Base-by-base conservation (phyloP, 768 basidiomycete species). In the Pulveroboletus sp. region DNA sequence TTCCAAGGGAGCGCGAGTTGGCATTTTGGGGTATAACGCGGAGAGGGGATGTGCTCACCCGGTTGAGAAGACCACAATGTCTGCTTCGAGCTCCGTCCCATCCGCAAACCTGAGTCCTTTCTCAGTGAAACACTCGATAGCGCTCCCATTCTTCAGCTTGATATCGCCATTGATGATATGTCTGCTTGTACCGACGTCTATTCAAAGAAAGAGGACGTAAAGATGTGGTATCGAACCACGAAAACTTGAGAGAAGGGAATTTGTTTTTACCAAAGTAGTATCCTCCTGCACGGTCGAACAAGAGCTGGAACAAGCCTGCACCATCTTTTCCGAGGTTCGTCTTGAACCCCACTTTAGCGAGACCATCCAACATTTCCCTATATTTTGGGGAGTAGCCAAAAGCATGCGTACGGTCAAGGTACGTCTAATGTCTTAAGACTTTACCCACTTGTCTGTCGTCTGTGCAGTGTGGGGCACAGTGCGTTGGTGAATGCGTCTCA, bases 91-190 rank as follows among this genome's bases (percentile, higher is more conserved):
- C 14, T 64, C 60, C 1, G 64, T 64, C 14, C 63, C 68, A 26
- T 69, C 65, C 9, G 38, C 58, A 39, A 70, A 59, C 38, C 49
- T 46, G 45, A 71, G 58, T 15, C 69, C 61, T 13, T 59, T 56
- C 44, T 61, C 47, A 0, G 68, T 72, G 54, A 69, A 71, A 1
- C 51, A 43, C 37, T 61, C 54, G 45, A 71, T 65, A 1, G 55
- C 41, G 10, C 67, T 60, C 18, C 75, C 78, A 55, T 64, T 72
- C 67, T 77, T 79, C 61, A 80, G 54, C 55, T 77, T 77, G 67
- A 81, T 78, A 39, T 71, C 68, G 15, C 79, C 76, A 24, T 75
- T 60, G 18, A 69, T 69, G 55, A 79, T 73, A 46, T 73, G 64
- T 47, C 71, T 67, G 44, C 73, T 71, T 1, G 74, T 73, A 10